Evolutionary conservation across 768 basidiomycete genomes (phyloP).

Genomic region (Mycena vulgaris): DNA sequence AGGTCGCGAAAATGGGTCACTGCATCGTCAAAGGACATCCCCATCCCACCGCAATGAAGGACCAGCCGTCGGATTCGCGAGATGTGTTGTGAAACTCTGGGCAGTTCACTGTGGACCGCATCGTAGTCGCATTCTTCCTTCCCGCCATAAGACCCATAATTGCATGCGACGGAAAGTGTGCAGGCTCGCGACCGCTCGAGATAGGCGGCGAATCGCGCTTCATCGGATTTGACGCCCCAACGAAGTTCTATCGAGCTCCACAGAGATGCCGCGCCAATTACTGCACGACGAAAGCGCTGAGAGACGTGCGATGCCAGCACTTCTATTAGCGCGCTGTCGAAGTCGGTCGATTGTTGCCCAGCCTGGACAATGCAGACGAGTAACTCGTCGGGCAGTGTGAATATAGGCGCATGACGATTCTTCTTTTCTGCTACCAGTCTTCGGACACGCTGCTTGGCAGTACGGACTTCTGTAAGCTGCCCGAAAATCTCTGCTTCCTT

Average conservation of each 20-base stretch:
- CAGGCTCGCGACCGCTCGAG: conserved; percentile 15
- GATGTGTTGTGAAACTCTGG: background rate
- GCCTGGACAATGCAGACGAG: conserved; percentile 19
- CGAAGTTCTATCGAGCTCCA: conserved; percentile 19
- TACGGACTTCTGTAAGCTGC: conserved; percentile 15
- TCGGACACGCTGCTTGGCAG: conserved; percentile 18
- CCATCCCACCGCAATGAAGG: conserved; percentile 11
- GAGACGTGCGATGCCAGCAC: conserved; percentile 21
- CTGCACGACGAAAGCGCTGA: conserved; percentile 19
- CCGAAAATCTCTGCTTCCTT: conserved; percentile 9
- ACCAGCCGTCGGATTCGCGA: conserved; percentile 18
- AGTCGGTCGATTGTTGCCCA: conserved; percentile 5
- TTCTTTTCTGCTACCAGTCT: conserved; percentile 23
- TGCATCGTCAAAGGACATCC: background rate
- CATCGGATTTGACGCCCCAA: conserved; percentile 21
- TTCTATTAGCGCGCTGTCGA: background rate
- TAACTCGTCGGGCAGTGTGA: conserved; percentile 25
- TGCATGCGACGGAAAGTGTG: conserved; percentile 2
- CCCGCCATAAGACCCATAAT: conserved; percentile 12
- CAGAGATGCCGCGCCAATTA: conserved; percentile 6
- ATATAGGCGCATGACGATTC: conserved; percentile 22
- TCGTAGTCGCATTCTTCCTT: conserved; percentile 5
- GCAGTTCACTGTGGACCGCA: background rate
- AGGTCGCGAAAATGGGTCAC: background rate
- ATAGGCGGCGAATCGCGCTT: conserved; percentile 11